Percentiles rank a stretch among this genome's conserved stretches.
Evolutionary conservation across 805 yeast species (phyloP).

Genomic region (Wickerhamiella azyma): DNA sequence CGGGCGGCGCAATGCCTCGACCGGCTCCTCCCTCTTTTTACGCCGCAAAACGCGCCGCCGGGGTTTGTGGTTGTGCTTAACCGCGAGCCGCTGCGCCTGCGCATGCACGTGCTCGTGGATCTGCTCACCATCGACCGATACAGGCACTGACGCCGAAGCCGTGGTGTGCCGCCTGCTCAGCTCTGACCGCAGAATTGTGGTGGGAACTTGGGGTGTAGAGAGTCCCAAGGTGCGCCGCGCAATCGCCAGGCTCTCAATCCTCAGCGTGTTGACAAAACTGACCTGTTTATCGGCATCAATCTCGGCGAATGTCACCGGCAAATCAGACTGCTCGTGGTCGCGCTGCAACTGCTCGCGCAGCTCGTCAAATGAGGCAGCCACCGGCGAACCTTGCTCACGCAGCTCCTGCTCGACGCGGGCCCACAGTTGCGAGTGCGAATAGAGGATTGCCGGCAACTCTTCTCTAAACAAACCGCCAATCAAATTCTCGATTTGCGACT

Average conservation of each 20-base stretch:
- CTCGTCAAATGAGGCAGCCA: slow-evolving; percentile 8
- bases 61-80: slow-evolving; percentile 16
- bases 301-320: slow-evolving; percentile 34
- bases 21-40: not conserved
- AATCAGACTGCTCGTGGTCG: slow-evolving; percentile 11
- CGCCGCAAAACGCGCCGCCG: slow-evolving; percentile 23
- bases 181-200: slow-evolving; percentile 45
- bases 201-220: slow-evolving; percentile 43
- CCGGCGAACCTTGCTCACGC: slow-evolving; percentile 8
- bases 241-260: slow-evolving; percentile 52
- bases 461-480: slow-evolving; percentile 71
- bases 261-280: slow-evolving; percentile 51
- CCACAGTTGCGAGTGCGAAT: slow-evolving; percentile 59
- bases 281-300: slow-evolving; percentile 48
- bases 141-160: slow-evolving; percentile 21
- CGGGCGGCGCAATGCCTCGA: not conserved
- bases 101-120: slow-evolving; percentile 21
- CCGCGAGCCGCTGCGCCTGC: slow-evolving; percentile 13
- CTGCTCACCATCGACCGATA: slow-evolving; percentile 5
- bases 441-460: slow-evolving; percentile 67
- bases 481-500: slow-evolving; percentile 68
- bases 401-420: slow-evolving; percentile 24
- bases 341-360: slow-evolving; percentile 16
- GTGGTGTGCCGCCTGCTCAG: slow-evolving; percentile 21
- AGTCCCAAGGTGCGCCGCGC: slow-evolving; percentile 74